Percentiles rank a stretch among this genome's conserved stretches.
Conservation (phyloP, 2,329 filamentous ascomycete genomes). For the Fusarium tricinctum region DNA sequence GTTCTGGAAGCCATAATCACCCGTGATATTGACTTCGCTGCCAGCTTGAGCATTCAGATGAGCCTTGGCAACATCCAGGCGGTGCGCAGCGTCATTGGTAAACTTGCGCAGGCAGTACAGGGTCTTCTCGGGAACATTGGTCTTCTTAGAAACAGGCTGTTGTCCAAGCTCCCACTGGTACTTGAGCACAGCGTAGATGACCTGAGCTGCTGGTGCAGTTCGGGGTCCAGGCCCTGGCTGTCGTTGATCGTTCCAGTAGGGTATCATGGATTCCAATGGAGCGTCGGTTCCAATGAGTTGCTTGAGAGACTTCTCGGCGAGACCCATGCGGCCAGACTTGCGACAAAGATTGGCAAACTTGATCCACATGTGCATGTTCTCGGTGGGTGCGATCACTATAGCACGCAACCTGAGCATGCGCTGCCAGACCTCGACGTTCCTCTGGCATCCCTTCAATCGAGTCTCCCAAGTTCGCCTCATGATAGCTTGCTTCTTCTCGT, state of each 20-base stretch:
- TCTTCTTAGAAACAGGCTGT: conserved; percentile 60
- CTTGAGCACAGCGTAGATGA: conserved; percentile 97
- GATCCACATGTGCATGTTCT: conserved; percentile 99
- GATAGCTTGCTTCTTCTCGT: conserved; percentile 87
- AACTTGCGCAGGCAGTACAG: conserved; percentile 72
- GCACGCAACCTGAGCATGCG: conserved; percentile 96
- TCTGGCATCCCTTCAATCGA: conserved; percentile 92
- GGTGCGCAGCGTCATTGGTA: conserved; percentile 70
- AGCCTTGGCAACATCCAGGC: conserved; percentile 66
- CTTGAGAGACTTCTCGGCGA: conserved; percentile 95
- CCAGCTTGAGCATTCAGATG: conserved; percentile 64
- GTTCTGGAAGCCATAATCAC: conserved; percentile 66
- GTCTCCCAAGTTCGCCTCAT: conserved; percentile 97
- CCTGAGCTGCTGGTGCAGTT: conserved; percentile 76
- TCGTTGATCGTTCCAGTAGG: conserved; percentile 65
- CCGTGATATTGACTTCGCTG: conserved; percentile 60
- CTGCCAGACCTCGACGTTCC: conserved; percentile 98
- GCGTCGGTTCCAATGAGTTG: conserved; percentile 84
- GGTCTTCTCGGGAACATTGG: conserved; percentile 66
- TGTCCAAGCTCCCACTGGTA: conserved; percentile 94
- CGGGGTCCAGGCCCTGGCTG: conserved; percentile 50
- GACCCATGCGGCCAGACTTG: conserved; percentile 92
- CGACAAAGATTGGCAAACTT: conserved; percentile 99
- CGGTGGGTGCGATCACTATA: conserved; percentile 88
- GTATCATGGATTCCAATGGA: conserved; percentile 71